phyloP scores from a whole-genome alignment of 2,329 filamentous ascomycete species.

The Xylariaceae sp. region DNA sequence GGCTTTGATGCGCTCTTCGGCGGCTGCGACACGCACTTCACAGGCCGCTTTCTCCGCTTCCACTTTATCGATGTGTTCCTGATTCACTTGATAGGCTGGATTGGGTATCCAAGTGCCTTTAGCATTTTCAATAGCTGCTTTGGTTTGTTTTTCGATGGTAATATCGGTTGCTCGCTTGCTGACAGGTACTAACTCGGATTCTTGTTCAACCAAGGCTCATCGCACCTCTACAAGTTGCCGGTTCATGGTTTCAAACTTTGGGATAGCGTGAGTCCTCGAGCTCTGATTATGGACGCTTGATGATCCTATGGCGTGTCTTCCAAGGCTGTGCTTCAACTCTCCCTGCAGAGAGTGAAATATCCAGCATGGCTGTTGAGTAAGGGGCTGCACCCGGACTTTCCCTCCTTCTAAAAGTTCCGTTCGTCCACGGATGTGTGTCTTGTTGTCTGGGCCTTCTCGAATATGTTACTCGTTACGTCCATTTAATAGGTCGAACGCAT shows the following conservation, averaged over 20 bases:
- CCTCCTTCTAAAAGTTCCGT: background rate
- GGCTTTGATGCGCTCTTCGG: background rate
- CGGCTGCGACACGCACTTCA: background rate
- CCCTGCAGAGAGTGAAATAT: background rate
- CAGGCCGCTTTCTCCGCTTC: background rate
- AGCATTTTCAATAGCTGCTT: background rate
- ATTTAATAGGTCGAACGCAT: background rate
- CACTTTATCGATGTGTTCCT: background rate
- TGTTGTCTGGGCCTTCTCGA: background rate
- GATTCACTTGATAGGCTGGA: background rate
- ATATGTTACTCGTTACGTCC: background rate
- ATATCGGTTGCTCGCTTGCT: background rate
- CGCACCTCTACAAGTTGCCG: background rate
- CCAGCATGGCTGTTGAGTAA: background rate
- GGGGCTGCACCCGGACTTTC: background rate
- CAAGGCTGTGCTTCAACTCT: background rate
- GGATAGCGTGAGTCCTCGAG: background rate
- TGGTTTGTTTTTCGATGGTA: background rate
- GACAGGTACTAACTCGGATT: background rate
- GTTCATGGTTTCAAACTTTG: background rate
- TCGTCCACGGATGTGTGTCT: background rate
- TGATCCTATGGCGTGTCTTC: background rate
- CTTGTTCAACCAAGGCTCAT: background rate
- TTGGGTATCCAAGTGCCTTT: background rate
- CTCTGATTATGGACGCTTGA: background rate